These are phyloP conservation scores for Corynespora cassiicola DNA, from an alignment of 2,329 filamentous ascomycete species.

Conservation along the genomic window DNA sequence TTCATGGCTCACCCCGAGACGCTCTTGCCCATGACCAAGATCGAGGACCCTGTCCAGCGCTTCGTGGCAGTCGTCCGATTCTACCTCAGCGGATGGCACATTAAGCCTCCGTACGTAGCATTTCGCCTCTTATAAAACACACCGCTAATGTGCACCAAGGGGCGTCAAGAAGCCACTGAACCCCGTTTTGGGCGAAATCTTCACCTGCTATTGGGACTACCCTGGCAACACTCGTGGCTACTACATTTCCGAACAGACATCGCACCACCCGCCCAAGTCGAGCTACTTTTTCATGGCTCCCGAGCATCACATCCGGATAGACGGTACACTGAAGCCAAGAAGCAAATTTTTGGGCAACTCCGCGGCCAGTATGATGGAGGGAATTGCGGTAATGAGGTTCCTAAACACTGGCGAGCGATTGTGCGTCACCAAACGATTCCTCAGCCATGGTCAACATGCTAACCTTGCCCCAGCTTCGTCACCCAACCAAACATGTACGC, in stretches of 20 bases:
- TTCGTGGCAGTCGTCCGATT: slow-evolving; percentile 98
- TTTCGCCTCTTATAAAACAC: slow-evolving; percentile 12
- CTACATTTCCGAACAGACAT: slow-evolving; percentile 97
- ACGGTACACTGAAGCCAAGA: slow-evolving; percentile 91
- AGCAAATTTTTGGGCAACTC: slow-evolving; percentile 98
- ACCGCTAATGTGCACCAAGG: slow-evolving; percentile 56
- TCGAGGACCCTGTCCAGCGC: slow-evolving; percentile 86
- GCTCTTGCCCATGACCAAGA: slow-evolving; percentile 82
- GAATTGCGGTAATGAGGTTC: slow-evolving; percentile 84
- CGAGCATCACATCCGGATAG: slow-evolving; percentile 90
- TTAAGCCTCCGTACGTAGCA: slow-evolving; percentile 84
- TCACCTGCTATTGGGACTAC: slow-evolving; percentile 95
- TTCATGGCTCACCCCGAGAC: slow-evolving; percentile 99
- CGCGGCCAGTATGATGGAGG: slow-evolving; percentile 97
- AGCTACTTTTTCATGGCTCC: slow-evolving; percentile 99
- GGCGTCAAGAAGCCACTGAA: slow-evolving; percentile 99
- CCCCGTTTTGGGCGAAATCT: slow-evolving; percentile 92
- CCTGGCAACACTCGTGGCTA: slow-evolving; percentile 84
- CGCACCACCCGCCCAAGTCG: slow-evolving; percentile 96
- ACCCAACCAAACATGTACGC: slow-evolving; percentile 99
- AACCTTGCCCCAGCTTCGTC: slow-evolving; percentile 68
- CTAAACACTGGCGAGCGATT: slow-evolving; percentile 90
- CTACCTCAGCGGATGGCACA: slow-evolving; percentile 98
- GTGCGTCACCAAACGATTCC: slow-evolving; percentile 58
- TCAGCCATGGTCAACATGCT: slow-evolving; percentile 6